Conservation (phyloP, 75 land plant species). For the Picea glauca region DNA sequence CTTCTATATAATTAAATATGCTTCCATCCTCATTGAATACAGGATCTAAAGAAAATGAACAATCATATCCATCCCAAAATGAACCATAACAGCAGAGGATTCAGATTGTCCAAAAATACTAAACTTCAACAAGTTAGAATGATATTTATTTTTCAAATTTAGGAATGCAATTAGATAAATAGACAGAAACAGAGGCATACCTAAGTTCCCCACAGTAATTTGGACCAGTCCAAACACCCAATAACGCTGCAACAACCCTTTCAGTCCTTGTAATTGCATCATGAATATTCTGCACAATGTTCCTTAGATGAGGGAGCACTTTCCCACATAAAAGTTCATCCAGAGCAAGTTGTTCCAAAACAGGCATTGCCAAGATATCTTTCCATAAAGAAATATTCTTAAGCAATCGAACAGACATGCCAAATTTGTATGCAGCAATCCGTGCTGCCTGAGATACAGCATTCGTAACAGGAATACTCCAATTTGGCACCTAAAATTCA, state of each 20-base stretch:
- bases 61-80: no score
- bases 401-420: slow-evolving; percentile 74
- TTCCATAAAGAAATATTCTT: slow-evolving; percentile 85
- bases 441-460: slow-evolving; percentile 78
- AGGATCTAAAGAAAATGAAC: background rate
- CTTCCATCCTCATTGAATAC: background rate
- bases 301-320: slow-evolving; percentile 75
- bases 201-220: slow-evolving; percentile 40
- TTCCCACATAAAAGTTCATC: slow-evolving; percentile 72
- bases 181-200: slow-evolving; percentile 16
- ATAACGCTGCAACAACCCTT: slow-evolving; percentile 65
- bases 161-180: background rate
- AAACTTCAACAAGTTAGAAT: background rate
- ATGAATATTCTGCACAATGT: slow-evolving; percentile 48
- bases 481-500: slow-evolving; percentile 61
- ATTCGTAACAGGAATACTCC: slow-evolving; percentile 57
- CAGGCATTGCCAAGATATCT: slow-evolving; percentile 58
- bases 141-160: background rate
- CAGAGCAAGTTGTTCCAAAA: slow-evolving; percentile 76
- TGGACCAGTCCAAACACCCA: slow-evolving; percentile 79
- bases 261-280: slow-evolving; percentile 87
- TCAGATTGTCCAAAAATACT: background rate
- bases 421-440: slow-evolving; percentile 77
- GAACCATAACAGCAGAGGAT: background rate
- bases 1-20: background rate